Percentiles rank a stretch among this genome's conserved stretches.
phyloP scores from a whole-genome alignment of 257 asterid genomes.

The Haberlea rhodopensis region DNA sequence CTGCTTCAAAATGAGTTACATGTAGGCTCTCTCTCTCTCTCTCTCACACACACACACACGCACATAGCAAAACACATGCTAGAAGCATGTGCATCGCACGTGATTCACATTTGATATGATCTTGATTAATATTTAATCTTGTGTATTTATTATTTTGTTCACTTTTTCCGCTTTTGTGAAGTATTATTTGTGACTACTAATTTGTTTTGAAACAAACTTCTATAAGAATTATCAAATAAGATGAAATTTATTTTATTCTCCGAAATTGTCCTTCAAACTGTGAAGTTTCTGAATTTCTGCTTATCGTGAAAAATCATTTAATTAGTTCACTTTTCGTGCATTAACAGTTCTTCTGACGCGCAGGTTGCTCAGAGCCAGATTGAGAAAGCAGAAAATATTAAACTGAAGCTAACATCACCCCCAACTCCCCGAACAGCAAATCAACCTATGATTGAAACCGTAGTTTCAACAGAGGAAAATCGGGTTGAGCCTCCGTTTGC shows the following conservation, averaged over 20 bases:
- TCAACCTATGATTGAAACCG: slow-evolving; percentile 33
- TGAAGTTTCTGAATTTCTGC: background rate
- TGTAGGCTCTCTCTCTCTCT: slow-evolving; percentile 47
- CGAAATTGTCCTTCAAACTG: too few relatives aligned
- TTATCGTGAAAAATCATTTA: background rate
- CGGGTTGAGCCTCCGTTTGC: slow-evolving; percentile 35
- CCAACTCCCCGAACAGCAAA: slow-evolving; percentile 25
- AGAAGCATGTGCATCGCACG: background rate
- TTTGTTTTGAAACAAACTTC: too few relatives aligned
- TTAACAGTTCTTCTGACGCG: slow-evolving; percentile 22
- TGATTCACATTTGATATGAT: background rate
- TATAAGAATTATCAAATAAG: too few relatives aligned
- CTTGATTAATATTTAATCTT: background rate
- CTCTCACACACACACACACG: background rate
- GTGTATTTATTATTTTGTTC: too few relatives aligned
- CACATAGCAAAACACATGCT: background rate
- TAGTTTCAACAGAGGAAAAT: slow-evolving; percentile 34
- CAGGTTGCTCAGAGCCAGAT: slow-evolving; percentile 69
- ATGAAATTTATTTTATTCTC: too few relatives aligned
- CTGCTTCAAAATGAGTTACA: slow-evolving; percentile 53
- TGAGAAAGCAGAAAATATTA: slow-evolving; percentile 47
- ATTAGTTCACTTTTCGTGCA: background rate
- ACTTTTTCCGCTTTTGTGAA: too few relatives aligned
- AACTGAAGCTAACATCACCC: slow-evolving; percentile 49
- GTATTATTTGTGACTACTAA: too few relatives aligned